Evolutionary conservation across 805 yeast genomes (phyloP), one percentile per base, ranked within the genome.

Genomic region (Hanseniaspora valbyensis): DNA sequence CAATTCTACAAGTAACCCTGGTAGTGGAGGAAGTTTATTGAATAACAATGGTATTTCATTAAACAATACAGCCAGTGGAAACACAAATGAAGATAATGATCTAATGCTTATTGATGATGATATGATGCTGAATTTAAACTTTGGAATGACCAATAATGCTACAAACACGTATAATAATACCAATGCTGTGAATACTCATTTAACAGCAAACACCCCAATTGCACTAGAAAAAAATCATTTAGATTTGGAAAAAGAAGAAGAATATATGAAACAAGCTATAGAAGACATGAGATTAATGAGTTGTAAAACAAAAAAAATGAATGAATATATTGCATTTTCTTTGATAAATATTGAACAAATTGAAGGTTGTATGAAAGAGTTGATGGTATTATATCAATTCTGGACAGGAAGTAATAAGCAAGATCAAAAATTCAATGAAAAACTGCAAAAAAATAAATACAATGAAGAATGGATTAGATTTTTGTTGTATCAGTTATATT

Each of bases 321-420:
- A 80, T 59, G 69, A 70, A 25, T 87, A 84, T 61, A 65, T 90
- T 55, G 90, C 89, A 2, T 73, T 75, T 50, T 80, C 88, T 7
- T 85, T 83, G 55, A 75, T 90, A 2, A 83, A 89, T 59, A 65
- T 88, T 32, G 83, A 78, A 49, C 83, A 83, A 59, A 78, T 86
- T 5, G 78, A 83, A 39, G 90, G 83, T 53, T 81, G 88, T 12
- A 78, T 88, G 26, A 96, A 90, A 62, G 95, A 88, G 57, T 67
- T 88, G 59, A 73, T 90, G 38, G 78, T 83, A 3, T 65, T 89
- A 2, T 90, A 89, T 61, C 89, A 86, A 43, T 74, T 77, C 6
- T 89, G 96, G 96, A 44, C 44, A n/a, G 51, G 51, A 9, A 30
- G 25, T 19, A 24, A 29, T 4, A 24, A 25, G 10, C 8, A 18